Conservation (phyloP, 1,139 yeast genomes). For the Geotrichum candidum region DNA sequence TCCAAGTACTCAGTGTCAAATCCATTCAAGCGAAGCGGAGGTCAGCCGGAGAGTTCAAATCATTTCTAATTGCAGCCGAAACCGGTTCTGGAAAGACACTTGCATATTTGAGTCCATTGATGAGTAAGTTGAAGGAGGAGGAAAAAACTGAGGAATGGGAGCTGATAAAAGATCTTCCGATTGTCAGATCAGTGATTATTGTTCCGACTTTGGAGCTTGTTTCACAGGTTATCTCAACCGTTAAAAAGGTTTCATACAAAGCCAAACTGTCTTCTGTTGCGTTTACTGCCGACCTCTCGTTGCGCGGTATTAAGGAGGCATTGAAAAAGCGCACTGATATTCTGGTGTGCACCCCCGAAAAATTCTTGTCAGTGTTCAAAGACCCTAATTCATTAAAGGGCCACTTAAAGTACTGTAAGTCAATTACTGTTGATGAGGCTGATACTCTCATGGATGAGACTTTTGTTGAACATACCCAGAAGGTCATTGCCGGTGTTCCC, state of each 20-base stretch:
- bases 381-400: conserved; percentile 21
- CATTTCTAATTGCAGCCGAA: conserved; percentile 85
- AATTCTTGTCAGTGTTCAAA: conserved; percentile 25
- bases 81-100: conserved; percentile 96
- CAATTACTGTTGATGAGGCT: conserved; percentile 87
- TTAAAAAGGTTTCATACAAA: conserved; percentile 51
- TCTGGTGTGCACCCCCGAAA: conserved; percentile 71
- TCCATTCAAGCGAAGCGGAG: conserved; percentile 37
- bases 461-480: conserved; percentile 64
- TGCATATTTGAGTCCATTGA: conserved; percentile 74
- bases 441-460: conserved; percentile 86
- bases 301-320: conserved; percentile 24
- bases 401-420: conserved; percentile 37
- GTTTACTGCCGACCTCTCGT: conserved; percentile 27
- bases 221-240: conserved; percentile 61
- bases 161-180: conserved; percentile 35
- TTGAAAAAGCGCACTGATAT: conserved; percentile 59
- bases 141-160: conserved; percentile 28
- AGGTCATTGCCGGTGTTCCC: conserved; percentile 46
- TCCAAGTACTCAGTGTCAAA: conserved; percentile 55
- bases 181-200: conserved; percentile 62
- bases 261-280: conserved; percentile 29
- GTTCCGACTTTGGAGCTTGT: conserved; percentile 89
- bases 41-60: conserved; percentile 41
- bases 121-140: conserved; percentile 58